Conservation (phyloP, 129 eudicot species). For the Gnaphalium uliginosum region DNA sequence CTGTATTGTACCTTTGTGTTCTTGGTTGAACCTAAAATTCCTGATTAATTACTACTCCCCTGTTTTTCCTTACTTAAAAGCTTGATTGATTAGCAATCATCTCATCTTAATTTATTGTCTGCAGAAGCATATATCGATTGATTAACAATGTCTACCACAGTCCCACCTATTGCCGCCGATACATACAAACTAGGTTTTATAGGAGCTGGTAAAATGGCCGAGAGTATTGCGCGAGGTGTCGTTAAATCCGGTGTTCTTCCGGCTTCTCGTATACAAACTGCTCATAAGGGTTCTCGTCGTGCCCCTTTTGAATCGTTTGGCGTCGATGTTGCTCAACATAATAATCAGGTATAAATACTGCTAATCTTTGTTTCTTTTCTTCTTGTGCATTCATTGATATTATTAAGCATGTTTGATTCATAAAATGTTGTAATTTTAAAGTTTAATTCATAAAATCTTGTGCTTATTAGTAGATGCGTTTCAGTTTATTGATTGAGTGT, state of each 20-base stretch:
- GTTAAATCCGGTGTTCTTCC: slow-evolving; percentile 77
- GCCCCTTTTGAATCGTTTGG: slow-evolving; percentile 75
- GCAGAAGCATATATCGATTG: neutral
- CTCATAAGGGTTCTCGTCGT: slow-evolving; percentile 60
- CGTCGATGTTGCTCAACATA: slow-evolving; percentile 56
- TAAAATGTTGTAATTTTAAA: too few relatives aligned
- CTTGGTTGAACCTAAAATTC: too few relatives aligned
- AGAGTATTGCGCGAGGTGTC: slow-evolving; percentile 88
- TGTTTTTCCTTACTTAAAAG: neutral
- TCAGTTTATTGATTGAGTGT: slow-evolving; percentile 13
- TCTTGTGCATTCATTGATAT: neutral
- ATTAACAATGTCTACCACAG: slow-evolving; percentile 6
- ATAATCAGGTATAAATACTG: slow-evolving; percentile 52
- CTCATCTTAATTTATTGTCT: neutral
- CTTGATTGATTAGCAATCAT: neutral
- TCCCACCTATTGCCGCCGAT: slow-evolving; percentile 55
- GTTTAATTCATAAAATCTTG: too few relatives aligned
- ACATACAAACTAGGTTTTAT: slow-evolving; percentile 86
- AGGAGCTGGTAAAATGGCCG: slow-evolving; percentile 99
- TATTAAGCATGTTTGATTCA: neutral
- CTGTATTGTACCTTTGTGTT: too few relatives aligned
- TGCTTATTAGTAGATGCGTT: neutral
- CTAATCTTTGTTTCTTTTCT: neutral
- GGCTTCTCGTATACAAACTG: slow-evolving; percentile 72
- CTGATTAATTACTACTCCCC: neutral